Evolutionary conservation across 2,329 filamentous ascomycete species (phyloP), one percentile per base, ranked within the genome.

Genomic region (Parastagonospora nodorum): DNA sequence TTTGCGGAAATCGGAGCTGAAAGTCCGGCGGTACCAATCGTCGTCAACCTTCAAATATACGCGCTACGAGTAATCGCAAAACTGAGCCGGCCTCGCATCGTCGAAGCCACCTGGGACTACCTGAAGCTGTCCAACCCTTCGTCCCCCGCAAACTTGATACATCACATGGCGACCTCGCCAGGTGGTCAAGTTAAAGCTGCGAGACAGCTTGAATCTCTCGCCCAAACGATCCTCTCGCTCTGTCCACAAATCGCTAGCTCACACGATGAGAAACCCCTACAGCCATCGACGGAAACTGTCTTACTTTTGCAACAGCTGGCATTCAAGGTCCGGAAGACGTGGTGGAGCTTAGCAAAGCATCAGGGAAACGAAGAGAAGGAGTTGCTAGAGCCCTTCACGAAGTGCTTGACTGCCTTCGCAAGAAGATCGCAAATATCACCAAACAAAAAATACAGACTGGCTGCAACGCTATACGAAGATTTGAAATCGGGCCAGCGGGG

Each of bases 271-370:
- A 72, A 78, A 8, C 78, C 80, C 24, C 69, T 85, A 7, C 84
- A 80, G 52, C 78, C 86, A 3, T 77, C 77, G 1, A 86, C 88
- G 1, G 74, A 79, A 16, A 71, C 77, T 1, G 82, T 83, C 1
- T 80, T 92, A 42, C 80, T 83, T 53, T 69, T 91, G 1, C 88
- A 92, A 60, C 74, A 79, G 1, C 69, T 89, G 1, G 88, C 85
- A 8, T 78, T 92, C 33, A 78, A 80, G 19, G 76, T 81, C 7
- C 82, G 87, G 28, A 71, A 86, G n/a, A 74, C 77, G 36, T 89
- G 85, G 81, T 91, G 88, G 88, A 77, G 73, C 36, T 63, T 90
- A 50, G 82, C 82, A 6, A 78, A 80, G 1, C 86, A 89, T 60
- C 69, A 81, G 51, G 82, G 81, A 1, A 81, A 88, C 50, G 67